These are phyloP conservation scores for Coemansia erecta DNA, from an alignment of 192 early-diverging fungal species.

Conservation along the genomic window DNA sequence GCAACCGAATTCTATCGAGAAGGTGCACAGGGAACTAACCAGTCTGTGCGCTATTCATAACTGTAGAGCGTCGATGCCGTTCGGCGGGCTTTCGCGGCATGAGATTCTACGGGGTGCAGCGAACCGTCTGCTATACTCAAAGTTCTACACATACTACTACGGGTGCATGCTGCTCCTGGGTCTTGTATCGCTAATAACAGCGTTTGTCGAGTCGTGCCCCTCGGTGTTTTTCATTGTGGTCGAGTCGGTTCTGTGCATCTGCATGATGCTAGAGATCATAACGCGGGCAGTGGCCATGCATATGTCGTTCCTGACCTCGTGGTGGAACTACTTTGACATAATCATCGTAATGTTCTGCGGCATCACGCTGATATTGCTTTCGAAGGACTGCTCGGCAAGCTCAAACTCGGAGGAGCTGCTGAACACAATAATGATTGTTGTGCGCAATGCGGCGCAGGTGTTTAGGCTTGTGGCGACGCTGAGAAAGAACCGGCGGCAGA, in stretches of 20 bases:
- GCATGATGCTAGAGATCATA: slow-evolving; percentile 73
- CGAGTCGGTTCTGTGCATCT: slow-evolving; percentile 68
- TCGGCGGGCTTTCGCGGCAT: slow-evolving; percentile 44
- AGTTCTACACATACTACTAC: slow-evolving; percentile 59
- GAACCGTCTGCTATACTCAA: slow-evolving; percentile 62
- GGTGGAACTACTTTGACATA: slow-evolving; percentile 74
- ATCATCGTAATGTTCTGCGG: slow-evolving; percentile 66
- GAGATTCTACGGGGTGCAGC: slow-evolving; percentile 58
- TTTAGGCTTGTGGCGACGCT: slow-evolving; percentile 67
- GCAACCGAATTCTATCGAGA: not conserved
- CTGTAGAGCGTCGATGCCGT: slow-evolving; percentile 32
- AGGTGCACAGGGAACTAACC: not conserved
- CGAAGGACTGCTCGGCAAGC: slow-evolving; percentile 62
- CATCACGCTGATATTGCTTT: slow-evolving; percentile 65
- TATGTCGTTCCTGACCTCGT: slow-evolving; percentile 52
- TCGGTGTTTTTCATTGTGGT: slow-evolving; percentile 67
- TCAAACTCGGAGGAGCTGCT: slow-evolving; percentile 67
- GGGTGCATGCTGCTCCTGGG: slow-evolving; percentile 50
- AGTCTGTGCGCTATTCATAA: not conserved
- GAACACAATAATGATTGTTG: slow-evolving; percentile 68
- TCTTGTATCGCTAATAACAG: slow-evolving; percentile 52
- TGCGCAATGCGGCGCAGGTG: slow-evolving; percentile 70
- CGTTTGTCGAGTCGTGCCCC: slow-evolving; percentile 50
- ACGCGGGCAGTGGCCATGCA: slow-evolving; percentile 66
- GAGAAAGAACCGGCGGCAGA: slow-evolving; percentile 54